Evolutionary conservation across 1,284 basidiomycete genomes (phyloP).

Genomic region (Leccinum subspadiceum): DNA sequence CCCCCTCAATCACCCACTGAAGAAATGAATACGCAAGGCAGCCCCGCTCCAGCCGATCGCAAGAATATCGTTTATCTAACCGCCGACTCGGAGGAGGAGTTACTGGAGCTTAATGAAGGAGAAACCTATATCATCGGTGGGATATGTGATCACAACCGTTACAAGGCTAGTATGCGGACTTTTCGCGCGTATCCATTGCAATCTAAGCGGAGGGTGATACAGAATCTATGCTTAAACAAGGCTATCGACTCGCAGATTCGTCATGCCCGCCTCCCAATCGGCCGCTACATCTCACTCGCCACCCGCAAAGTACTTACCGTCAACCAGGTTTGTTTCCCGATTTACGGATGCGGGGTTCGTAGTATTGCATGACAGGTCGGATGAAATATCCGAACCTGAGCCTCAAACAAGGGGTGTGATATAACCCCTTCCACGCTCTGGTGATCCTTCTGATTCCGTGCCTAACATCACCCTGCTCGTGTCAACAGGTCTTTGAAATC

Average conservation of each 20-base stretch:
- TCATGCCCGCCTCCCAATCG: conserved; percentile 91
- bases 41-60: conserved; percentile 13
- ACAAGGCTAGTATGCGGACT: conserved; percentile 60
- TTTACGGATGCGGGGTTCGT: not conserved
- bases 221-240: conserved; percentile 91
- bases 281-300: conserved; percentile 78
- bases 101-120: conserved; percentile 75
- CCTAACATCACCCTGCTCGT: conserved; percentile 18
- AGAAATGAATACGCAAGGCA: conserved; percentile 9
- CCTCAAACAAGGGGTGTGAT: not conserved
- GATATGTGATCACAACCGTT: conserved; percentile 94
- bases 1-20: conserved; percentile 5
- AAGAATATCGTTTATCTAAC: conserved; percentile 87
- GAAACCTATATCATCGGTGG: conserved; percentile 97
- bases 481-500: conserved; percentile 76
- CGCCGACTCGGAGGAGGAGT: conserved; percentile 84
- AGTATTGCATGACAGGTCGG: not conserved
- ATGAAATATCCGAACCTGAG: not conserved
- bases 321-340: conserved; percentile 61
- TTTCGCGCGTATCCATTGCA: not conserved
- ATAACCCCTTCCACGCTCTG: not conserved
- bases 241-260: conserved; percentile 74
- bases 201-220: conserved; percentile 1
- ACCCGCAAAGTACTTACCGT: conserved; percentile 97
- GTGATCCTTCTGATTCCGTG: conserved; percentile 2